Conservation (phyloP, 2,329 filamentous ascomycete species). For the Coniochaeta sp. region DNA sequence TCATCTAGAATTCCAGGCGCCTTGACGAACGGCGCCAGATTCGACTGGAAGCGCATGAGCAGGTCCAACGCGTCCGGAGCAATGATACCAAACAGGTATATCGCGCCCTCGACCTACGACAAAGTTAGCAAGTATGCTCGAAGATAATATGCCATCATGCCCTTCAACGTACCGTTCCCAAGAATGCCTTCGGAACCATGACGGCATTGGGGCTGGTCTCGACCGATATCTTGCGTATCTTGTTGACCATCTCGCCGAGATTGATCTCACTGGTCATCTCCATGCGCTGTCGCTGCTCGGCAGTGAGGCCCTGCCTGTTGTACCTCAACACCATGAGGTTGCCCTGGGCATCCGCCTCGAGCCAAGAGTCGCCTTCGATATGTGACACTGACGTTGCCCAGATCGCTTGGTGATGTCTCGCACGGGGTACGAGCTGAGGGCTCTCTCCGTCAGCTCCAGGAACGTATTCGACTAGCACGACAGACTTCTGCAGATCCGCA, state of each 20-base stretch:
- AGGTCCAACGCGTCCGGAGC: constrained; percentile 65
- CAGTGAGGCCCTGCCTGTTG: constrained; percentile 64
- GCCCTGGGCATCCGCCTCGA: constrained; percentile 80
- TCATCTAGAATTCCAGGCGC: constrained; percentile 45
- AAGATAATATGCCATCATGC: constrained; percentile 7
- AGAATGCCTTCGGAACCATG: constrained; percentile 74
- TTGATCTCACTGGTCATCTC: constrained; percentile 74
- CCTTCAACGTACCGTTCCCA: constrained; percentile 64
- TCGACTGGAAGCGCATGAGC: constrained; percentile 71
- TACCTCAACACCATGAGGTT: constrained; percentile 76
- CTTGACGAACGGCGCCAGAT: constrained; percentile 57
- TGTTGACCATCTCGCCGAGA: constrained; percentile 89
- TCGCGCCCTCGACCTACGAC: constrained; percentile 74
- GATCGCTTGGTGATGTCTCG: constrained; percentile 70
- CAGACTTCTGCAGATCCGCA: constrained; percentile 88
- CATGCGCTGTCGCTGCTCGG: constrained; percentile 64
- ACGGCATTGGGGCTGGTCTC: constrained; percentile 55
- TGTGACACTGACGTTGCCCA: constrained; percentile 77
- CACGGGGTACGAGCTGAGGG: constrained; percentile 63
- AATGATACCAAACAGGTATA: constrained; percentile 85
- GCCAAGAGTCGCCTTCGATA: constrained; percentile 65
- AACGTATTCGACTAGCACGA: constrained; percentile 68
- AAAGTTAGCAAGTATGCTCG: background rate
- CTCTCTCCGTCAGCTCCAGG: constrained; percentile 46
- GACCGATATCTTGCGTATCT: constrained; percentile 68